Base-by-base conservation (phyloP, 192 early-diverging fungal genomes). In the Rhizophagus sp. region DNA sequence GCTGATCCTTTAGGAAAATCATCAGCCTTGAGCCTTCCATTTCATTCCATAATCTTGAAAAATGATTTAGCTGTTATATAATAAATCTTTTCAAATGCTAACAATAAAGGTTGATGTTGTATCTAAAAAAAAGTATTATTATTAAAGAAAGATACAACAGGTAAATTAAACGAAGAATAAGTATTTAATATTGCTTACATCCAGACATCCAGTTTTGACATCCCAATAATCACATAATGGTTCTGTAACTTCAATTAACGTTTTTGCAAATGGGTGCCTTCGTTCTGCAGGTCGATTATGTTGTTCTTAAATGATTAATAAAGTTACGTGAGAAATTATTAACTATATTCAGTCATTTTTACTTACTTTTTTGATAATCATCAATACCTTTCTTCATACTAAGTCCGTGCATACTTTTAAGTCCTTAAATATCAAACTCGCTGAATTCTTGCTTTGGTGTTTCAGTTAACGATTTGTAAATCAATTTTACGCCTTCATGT, bases 171-270 rank as follows among this genome's bases (percentile, higher is more conserved):
- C 2, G 1, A 34, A 34, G 1, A 34, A 34, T 39, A 39, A 4
- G 4, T 39, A 39, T 39, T 4, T 4, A 39, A 39, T 39, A 39
- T 39, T 5, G 0, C 36, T 5, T n/a, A n/a, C n/a, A n/a, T n/a
- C n/a, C n/a, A n/a, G 4, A 39, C 92, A 93, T 66, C 89, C 91
- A 27, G 92, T 85, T 44, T 82, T 84, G 44, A 94, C 85, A 70
- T 93, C 90, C 92, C 93, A 94, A 74, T 88, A 85, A 81, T 93
- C 93, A 50, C 84, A 85, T 47, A 94, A 75, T 19, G 93, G 79
- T 68, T 94, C 93, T 52, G 88, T 88, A 1, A 90, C 88, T 85
- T 94, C 93, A 39, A 88, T 82, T 36, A 83, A 84, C 13, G 90
- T 87, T 83, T 84, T 87, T 22, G 84, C 89, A 83, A 94, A 89